phyloP scores from a whole-genome alignment of 192 early-diverging fungal genomes.

The Coemansia erecta region DNA sequence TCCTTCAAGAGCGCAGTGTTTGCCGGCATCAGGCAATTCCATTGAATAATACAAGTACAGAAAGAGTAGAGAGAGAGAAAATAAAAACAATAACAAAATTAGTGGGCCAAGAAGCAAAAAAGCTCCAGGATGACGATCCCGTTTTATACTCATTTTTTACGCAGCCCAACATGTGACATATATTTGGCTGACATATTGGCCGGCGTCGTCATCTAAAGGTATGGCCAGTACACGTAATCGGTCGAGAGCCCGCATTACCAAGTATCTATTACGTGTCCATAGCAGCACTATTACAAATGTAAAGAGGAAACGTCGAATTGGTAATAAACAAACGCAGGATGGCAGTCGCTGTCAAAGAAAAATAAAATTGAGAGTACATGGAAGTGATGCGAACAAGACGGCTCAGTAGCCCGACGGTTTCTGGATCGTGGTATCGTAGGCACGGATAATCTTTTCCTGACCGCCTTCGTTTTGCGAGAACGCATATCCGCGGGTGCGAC shows the following conservation, averaged over 20 bases:
- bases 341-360: background rate
- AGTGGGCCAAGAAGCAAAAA: background rate
- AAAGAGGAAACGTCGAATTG: background rate
- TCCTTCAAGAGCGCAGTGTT: constrained; percentile 59
- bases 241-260: background rate
- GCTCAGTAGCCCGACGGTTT: constrained; percentile 60
- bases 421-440: constrained; percentile 70
- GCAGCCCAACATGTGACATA: background rate
- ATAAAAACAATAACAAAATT: constrained; percentile 6
- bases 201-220: background rate
- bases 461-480: constrained; percentile 97
- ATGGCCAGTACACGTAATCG: background rate
- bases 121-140: background rate
- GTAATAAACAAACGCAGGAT: background rate
- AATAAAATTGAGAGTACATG: background rate
- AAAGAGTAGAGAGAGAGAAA: background rate
- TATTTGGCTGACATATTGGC: background rate
- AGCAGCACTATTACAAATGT: background rate
- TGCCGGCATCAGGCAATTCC: constrained; percentile 71
- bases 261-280: background rate
- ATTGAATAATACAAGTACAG: constrained; percentile 35
- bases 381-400: background rate
- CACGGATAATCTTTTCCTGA: constrained; percentile 78
- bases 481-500: constrained; percentile 91
- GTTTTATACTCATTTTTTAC: background rate